Evolutionary conservation across 129 eudicot species (phyloP).

Genomic region (Flaveria bidentis): DNA sequence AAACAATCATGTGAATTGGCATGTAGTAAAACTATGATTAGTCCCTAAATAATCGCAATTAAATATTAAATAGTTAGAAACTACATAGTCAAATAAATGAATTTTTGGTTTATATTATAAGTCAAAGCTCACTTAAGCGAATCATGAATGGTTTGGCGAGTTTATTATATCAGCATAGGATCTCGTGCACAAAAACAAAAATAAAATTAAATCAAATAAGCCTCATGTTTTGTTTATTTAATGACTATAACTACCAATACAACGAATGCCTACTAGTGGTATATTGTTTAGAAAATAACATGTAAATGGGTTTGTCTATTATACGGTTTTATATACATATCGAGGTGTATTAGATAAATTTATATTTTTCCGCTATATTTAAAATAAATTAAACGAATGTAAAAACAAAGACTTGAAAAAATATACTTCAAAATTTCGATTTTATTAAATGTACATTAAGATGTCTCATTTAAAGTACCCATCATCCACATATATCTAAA

Average conservation of each 20-base stretch:
- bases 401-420: background rate
- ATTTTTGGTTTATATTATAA: background rate
- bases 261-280: background rate
- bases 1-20: constrained; percentile 17
- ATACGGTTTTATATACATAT: background rate
- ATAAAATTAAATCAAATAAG: background rate
- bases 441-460: too few species aligned
- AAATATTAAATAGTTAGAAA: background rate
- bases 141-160: constrained; percentile 6
- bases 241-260: constrained; percentile 13
- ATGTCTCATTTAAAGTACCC: too few species aligned
- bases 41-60: constrained; percentile 21
- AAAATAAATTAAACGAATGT: background rate
- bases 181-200: constrained; percentile 7
- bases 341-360: background rate
- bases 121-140: constrained; percentile 11
- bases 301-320: background rate
- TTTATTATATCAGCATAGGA: constrained; percentile 17
- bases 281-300: background rate
- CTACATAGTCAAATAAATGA: constrained; percentile 9
- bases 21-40: constrained; percentile 24
- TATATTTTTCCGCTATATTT: background rate
- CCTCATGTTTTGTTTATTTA: background rate
- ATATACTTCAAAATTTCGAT: too few species aligned
- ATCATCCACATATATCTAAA: too few species aligned